Evolutionary conservation across 2,329 filamentous ascomycete genomes (phyloP).

Genomic region (Phoma sp.): DNA sequence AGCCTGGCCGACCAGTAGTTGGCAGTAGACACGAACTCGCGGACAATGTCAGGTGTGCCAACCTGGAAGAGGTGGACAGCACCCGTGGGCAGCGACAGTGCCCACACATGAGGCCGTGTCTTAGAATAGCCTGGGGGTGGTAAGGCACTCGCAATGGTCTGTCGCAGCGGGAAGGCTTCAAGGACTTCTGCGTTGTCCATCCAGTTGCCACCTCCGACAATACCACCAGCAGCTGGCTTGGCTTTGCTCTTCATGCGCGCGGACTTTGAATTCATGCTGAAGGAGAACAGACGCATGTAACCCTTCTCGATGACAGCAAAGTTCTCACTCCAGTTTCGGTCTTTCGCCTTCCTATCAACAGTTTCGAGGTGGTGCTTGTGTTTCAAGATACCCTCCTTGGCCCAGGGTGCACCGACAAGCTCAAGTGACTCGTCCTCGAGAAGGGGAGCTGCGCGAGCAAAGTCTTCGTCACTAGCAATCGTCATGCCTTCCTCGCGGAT

Average conservation of each 20-base stretch:
- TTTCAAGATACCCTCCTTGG: constrained; percentile 94
- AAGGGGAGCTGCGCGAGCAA: constrained; percentile 67
- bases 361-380: constrained; percentile 97
- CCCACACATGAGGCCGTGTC: constrained; percentile 89
- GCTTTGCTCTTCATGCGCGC: constrained; percentile 70
- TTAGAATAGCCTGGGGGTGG: constrained; percentile 94
- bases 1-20: constrained; percentile 98
- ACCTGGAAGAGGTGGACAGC: constrained; percentile 99
- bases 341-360: constrained; percentile 89
- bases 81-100: constrained; percentile 86
- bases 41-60: constrained; percentile 91
- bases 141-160: constrained; percentile 89
- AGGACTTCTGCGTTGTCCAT: constrained; percentile 93
- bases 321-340: constrained; percentile 91
- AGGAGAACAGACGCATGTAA: constrained; percentile 92
- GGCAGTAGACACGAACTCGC: constrained; percentile 90
- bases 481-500: constrained; percentile 82
- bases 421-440: constrained; percentile 93
- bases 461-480: constrained; percentile 63
- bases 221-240: constrained; percentile 64
- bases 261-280: constrained; percentile 79
- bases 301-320: constrained; percentile 97
- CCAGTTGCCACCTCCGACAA: constrained; percentile 97
- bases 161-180: constrained; percentile 84
- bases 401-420: constrained; percentile 93